phyloP scores from a whole-genome alignment of 2,329 filamentous ascomycete genomes.

The Stagonosporopsis cucurbitacearum region DNA sequence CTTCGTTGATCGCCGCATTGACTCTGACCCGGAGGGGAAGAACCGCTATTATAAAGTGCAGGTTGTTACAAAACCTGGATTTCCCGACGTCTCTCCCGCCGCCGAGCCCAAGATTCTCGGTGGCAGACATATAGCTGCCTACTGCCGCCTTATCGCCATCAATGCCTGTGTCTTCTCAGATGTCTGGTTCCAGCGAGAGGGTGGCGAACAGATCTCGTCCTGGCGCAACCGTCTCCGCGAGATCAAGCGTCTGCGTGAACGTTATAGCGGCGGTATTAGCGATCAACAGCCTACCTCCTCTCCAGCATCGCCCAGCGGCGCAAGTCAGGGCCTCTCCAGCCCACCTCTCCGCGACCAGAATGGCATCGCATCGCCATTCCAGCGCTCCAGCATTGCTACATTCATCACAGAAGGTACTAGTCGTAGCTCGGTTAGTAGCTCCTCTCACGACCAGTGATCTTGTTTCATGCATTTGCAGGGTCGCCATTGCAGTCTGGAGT shows the following conservation, averaged over 20 bases:
- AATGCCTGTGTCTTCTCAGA: constrained; percentile 93
- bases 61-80: constrained; percentile 84
- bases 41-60: constrained; percentile 83
- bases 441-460: constrained; percentile 35
- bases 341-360: constrained; percentile 40
- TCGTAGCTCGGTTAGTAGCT: constrained; percentile 47
- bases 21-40: constrained; percentile 51
- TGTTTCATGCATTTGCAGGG: constrained; percentile 1
- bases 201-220: constrained; percentile 82
- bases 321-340: constrained; percentile 32
- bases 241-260: constrained; percentile 81
- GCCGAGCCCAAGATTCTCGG: constrained; percentile 89
- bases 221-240: constrained; percentile 88
- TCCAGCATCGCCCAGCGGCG: constrained; percentile 29
- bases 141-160: constrained; percentile 86
- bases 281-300: constrained; percentile 23
- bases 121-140: constrained; percentile 78
- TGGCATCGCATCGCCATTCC: constrained; percentile 35
- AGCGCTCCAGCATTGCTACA: constrained; percentile 46
- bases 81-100: constrained; percentile 90
- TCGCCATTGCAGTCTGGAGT: constrained; percentile 9
- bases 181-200: constrained; percentile 82
- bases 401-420: constrained; percentile 47
- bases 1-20: constrained; percentile 65
- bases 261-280: constrained; percentile 31